These are phyloP conservation scores for Corymbia citriodora DNA, from an alignment of 441 rosid species.

Conservation along the genomic window DNA sequence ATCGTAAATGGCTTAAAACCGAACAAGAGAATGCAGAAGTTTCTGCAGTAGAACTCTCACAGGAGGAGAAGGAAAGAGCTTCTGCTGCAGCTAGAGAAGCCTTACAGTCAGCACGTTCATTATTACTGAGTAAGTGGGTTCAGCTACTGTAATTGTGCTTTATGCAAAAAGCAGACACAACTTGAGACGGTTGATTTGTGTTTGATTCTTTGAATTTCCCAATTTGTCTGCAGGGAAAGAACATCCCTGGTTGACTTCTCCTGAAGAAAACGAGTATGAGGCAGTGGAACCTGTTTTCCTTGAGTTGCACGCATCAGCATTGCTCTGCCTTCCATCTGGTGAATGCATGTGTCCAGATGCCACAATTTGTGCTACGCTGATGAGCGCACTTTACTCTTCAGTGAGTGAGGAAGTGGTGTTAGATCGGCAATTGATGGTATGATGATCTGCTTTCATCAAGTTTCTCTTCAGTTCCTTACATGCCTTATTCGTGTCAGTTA, in stretches of 20 bases:
- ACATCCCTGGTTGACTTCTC: conserved; percentile 66
- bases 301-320: conserved; percentile 87
- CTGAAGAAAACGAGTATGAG: conserved; percentile 50
- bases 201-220: not conserved
- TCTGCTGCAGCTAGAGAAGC: conserved; percentile 63
- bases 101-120: conserved; percentile 49
- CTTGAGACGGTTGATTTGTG: not conserved
- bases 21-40: conserved; percentile 74
- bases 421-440: conserved; percentile 82
- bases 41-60: conserved; percentile 57
- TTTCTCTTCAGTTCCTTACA: not conserved
- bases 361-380: conserved; percentile 71
- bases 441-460: not conserved
- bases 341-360: conserved; percentile 94
- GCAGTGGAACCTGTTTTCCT: conserved; percentile 53
- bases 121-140: conserved; percentile 62
- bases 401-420: conserved; percentile 77
- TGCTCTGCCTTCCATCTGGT: conserved; percentile 95
- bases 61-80: conserved; percentile 73
- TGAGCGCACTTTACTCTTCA: conserved; percentile 91
- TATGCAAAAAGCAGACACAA: not conserved
- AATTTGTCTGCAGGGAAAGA: conserved; percentile 49
- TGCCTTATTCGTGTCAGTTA: not conserved
- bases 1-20: conserved; percentile 92
- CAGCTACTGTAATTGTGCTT: not conserved